Percentiles rank a stretch among this genome's conserved stretches.
phyloP scores from a whole-genome alignment of 805 yeast genomes.

The Yamadazyma insecticola region DNA sequence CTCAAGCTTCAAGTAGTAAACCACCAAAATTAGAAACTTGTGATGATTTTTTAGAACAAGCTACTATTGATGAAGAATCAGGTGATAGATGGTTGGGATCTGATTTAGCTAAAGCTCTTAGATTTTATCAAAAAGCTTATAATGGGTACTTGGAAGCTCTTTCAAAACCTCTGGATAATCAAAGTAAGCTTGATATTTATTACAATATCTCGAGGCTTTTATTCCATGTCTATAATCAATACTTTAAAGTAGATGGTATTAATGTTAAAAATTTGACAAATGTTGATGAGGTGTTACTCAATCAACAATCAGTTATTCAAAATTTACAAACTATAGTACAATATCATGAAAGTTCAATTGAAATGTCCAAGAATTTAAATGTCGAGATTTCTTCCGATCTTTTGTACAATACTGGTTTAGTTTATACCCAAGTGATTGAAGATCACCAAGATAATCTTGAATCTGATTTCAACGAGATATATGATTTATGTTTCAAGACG shows the following conservation, averaged over 20 bases:
- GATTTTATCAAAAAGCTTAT: slow-evolving; percentile 62
- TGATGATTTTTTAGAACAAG: slow-evolving; percentile 53
- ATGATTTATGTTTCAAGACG: background rate
- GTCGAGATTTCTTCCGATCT: slow-evolving; percentile 36
- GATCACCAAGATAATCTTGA: slow-evolving; percentile 2
- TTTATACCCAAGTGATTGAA: slow-evolving; percentile 45
- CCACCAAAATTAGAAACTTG: slow-evolving; percentile 19
- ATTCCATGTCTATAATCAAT: slow-evolving; percentile 53
- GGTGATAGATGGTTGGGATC: slow-evolving; percentile 73
- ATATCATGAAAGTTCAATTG: slow-evolving; percentile 36
- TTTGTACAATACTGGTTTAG: slow-evolving; percentile 42
- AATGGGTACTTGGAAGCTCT: slow-evolving; percentile 21
- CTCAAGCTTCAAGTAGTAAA: too few relatives aligned
- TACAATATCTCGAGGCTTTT: slow-evolving; percentile 59
- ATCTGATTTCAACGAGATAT: background rate
- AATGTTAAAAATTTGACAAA: slow-evolving; percentile 23
- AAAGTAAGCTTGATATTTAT: slow-evolving; percentile 36
- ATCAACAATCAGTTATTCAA: slow-evolving; percentile 28
- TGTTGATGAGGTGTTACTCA: slow-evolving; percentile 25
- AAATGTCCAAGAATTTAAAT: slow-evolving; percentile 4
- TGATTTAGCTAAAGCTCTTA: slow-evolving; percentile 57
- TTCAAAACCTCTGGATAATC: slow-evolving; percentile 1
- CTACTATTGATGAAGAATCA: slow-evolving; percentile 61
- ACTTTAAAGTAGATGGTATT: slow-evolving; percentile 44
- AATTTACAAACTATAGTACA: slow-evolving; percentile 27